Conservation (phyloP, 1,139 yeast species). For the Suhomyces yuchorum region DNA sequence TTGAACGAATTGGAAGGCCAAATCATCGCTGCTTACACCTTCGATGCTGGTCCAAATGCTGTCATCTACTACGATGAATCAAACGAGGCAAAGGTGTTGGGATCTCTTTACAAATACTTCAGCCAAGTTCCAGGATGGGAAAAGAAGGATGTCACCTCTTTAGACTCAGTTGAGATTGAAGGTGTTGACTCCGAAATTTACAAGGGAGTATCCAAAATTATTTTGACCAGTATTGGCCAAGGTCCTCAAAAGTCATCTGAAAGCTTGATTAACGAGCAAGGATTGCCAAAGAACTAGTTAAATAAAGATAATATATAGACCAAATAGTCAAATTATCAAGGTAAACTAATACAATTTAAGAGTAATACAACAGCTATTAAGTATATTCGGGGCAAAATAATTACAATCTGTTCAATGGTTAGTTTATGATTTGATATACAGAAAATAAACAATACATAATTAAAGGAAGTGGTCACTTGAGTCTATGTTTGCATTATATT, state of each 20-base stretch:
- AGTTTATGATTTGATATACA: constrained; percentile 2
- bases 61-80: constrained; percentile 83
- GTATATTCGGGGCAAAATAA: too few relatives aligned
- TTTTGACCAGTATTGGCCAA: constrained; percentile 81
- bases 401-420: not conserved
- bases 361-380: too few relatives aligned
- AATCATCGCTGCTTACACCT: constrained; percentile 89
- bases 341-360: not conserved
- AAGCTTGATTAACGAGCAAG: constrained; percentile 51
- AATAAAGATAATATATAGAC: not conserved
- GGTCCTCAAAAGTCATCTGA: constrained; percentile 71
- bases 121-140: constrained; percentile 73
- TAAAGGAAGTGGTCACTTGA: not conserved
- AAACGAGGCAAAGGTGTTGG: constrained; percentile 68
- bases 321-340: not conserved
- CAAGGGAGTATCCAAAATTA: constrained; percentile 77
- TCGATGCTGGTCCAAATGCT: constrained; percentile 99
- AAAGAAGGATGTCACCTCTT: constrained; percentile 35
- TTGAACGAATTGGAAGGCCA: constrained; percentile 69
- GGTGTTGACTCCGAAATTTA: constrained; percentile 54
- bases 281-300: constrained; percentile 29
- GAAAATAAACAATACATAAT: constrained; percentile 9
- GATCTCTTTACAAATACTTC: constrained; percentile 58
- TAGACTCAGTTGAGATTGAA: constrained; percentile 35
- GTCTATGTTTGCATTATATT: not conserved